A percentile compares a stretch with the other conserved stretches of the same genome.
Evolutionary conservation across 768 basidiomycete genomes (phyloP).

Genomic region (Psilocybe subaeruginosa): DNA sequence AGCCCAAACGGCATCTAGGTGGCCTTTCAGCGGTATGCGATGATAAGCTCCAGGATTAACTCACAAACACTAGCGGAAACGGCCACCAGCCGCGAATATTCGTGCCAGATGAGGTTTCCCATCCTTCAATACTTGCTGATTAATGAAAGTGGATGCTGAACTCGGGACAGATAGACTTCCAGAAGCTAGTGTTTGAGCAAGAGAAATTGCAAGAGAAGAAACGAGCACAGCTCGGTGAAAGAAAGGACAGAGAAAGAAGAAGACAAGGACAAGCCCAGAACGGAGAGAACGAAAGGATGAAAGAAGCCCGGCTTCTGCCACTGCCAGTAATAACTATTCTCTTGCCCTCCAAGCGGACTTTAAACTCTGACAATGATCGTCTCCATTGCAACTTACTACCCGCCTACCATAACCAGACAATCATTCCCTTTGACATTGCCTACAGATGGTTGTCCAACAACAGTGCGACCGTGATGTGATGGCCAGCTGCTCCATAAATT

Average conservation of each 20-base stretch:
- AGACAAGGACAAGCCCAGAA: slow-evolving; percentile 20
- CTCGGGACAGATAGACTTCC: slow-evolving; percentile 25
- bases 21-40: slow-evolving; percentile 10
- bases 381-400: slow-evolving; percentile 10
- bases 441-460: neutral
- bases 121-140: slow-evolving; percentile 40
- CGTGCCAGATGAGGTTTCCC: slow-evolving; percentile 85
- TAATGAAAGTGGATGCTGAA: slow-evolving; percentile 21
- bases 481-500: neutral
- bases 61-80: slow-evolving; percentile 74
- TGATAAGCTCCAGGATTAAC: slow-evolving; percentile 31
- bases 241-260: slow-evolving; percentile 27
- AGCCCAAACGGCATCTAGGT: slow-evolving; percentile 77
- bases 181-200: slow-evolving; percentile 29
- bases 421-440: slow-evolving; percentile 1
- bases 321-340: slow-evolving; percentile 13
- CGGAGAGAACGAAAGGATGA: slow-evolving; percentile 22
- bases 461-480: neutral
- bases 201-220: slow-evolving; percentile 28
- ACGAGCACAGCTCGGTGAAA: slow-evolving; percentile 38
- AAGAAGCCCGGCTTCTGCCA: slow-evolving; percentile 4
- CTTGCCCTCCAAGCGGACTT: slow-evolving; percentile 21
- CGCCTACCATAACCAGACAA: neutral
- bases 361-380: slow-evolving; percentile 21
- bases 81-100: slow-evolving; percentile 70